Evolutionary conservation across 768 basidiomycete species (phyloP).

Genomic region (Peribolospora kevripleyi): DNA sequence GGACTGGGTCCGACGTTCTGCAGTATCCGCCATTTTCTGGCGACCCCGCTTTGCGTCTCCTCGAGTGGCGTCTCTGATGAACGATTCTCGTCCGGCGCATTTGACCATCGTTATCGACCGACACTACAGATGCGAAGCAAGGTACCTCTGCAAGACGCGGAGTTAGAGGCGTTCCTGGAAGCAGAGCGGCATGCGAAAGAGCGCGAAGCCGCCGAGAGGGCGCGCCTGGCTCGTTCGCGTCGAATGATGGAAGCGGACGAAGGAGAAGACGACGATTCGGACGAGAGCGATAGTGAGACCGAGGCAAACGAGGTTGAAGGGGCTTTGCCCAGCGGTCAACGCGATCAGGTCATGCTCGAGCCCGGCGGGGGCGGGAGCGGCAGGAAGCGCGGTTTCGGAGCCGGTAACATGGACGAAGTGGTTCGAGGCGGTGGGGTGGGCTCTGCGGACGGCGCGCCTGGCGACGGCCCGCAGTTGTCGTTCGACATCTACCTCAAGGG

Average conservation of each 20-base stretch:
- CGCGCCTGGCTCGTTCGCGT: conserved; percentile 53
- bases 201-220: conserved; percentile 64
- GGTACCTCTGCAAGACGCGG: conserved; percentile 65
- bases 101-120: background rate
- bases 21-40: background rate
- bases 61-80: background rate
- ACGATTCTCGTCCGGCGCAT: background rate
- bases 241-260: conserved; percentile 86
- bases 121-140: conserved; percentile 50
- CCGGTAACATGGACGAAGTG: conserved; percentile 21
- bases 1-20: conserved; percentile 4
- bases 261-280: conserved; percentile 28
- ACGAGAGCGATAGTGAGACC: conserved; percentile 28
- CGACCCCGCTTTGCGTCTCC: background rate
- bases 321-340: conserved; percentile 27
- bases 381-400: conserved; percentile 26
- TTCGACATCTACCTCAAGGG: conserved; percentile 96
- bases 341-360: background rate
- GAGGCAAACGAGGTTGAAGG: conserved; percentile 35
- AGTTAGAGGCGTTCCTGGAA: conserved; percentile 55
- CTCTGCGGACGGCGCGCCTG: conserved; percentile 5
- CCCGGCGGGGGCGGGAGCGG: background rate
- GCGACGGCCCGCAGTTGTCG: conserved; percentile 41
- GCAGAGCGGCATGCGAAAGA: conserved; percentile 55
- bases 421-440: conserved; percentile 8